Conservation (phyloP, 2,329 filamentous ascomycete species). For the Fusarium palustre region DNA sequence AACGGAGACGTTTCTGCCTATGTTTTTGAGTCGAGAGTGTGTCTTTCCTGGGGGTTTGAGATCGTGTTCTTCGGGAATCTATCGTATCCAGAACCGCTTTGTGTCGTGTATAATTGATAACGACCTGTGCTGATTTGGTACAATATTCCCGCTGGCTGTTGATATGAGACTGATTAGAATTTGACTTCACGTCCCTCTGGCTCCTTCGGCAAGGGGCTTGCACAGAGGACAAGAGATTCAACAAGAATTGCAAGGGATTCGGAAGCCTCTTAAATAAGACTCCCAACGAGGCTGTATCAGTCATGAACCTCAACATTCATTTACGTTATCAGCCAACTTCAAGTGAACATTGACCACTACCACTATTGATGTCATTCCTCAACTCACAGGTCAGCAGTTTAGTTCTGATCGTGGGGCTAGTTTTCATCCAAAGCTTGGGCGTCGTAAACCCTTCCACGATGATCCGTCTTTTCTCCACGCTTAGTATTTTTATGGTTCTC, state of each 20-base stretch:
- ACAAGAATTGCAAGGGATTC: not conserved
- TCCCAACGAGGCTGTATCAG: not conserved
- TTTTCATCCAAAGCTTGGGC: not conserved
- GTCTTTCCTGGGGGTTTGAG: not conserved
- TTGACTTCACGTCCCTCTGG: not conserved
- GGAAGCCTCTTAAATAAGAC: not conserved
- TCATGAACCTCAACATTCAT: not conserved
- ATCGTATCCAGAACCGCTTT: not conserved
- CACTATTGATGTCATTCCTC: not conserved
- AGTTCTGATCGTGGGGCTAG: not conserved
- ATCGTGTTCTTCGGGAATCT: not conserved
- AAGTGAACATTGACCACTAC: not conserved
- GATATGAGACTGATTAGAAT: not conserved
- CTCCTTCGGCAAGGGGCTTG: not conserved
- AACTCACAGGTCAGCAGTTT: not conserved
- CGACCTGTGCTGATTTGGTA: not conserved
- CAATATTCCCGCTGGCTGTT: not conserved
- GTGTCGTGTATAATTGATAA: not conserved
- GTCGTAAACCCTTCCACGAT: not conserved
- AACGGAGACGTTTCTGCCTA: not conserved
- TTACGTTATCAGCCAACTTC: not conserved
- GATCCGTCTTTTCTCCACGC: not conserved
- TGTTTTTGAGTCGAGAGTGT: not conserved
- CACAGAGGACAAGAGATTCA: not conserved
- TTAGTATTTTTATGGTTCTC: not conserved